These are phyloP conservation scores for Boletus sp. DNA, from an alignment of 1,284 basidiomycete genomes.

Conservation along the genomic window DNA sequence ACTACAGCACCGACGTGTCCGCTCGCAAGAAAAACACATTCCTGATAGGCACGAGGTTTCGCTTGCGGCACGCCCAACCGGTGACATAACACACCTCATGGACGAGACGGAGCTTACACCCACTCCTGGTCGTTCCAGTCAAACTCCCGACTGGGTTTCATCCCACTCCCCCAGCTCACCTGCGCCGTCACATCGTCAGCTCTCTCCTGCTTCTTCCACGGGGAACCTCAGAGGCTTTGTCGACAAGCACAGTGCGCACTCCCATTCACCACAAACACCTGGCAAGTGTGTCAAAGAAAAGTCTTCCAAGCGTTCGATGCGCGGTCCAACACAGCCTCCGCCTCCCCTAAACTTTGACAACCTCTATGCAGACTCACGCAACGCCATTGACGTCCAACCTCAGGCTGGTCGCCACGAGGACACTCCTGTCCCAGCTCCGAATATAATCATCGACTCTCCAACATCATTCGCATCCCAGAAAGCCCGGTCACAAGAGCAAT, in stretches of 20 bases:
- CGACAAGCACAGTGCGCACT: slow-evolving; percentile 19
- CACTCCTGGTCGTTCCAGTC: slow-evolving; percentile 27
- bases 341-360: slow-evolving; percentile 33
- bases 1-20: slow-evolving; percentile 34
- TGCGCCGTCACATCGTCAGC: slow-evolving; percentile 30
- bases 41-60: slow-evolving; percentile 38
- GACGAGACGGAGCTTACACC: slow-evolving; percentile 38
- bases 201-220: slow-evolving; percentile 43
- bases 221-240: slow-evolving; percentile 44
- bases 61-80: slow-evolving; percentile 37
- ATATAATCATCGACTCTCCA: slow-evolving; percentile 53
- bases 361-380: slow-evolving; percentile 12
- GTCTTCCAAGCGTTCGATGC: slow-evolving; percentile 35
- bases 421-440: background rate
- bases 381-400: slow-evolving; percentile 17
- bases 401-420: slow-evolving; percentile 32
- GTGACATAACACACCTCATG: slow-evolving; percentile 24
- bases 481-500: slow-evolving; percentile 35
- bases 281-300: slow-evolving; percentile 17
- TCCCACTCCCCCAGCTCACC: slow-evolving; percentile 24
- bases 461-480: slow-evolving; percentile 38
- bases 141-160: slow-evolving; percentile 28
- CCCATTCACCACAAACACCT: slow-evolving; percentile 7
- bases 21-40: slow-evolving; percentile 37
- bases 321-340: slow-evolving; percentile 33